Base-by-base conservation (phyloP, 495 filamentous ascomycete genomes). In the Penicillium roqueforti region DNA sequence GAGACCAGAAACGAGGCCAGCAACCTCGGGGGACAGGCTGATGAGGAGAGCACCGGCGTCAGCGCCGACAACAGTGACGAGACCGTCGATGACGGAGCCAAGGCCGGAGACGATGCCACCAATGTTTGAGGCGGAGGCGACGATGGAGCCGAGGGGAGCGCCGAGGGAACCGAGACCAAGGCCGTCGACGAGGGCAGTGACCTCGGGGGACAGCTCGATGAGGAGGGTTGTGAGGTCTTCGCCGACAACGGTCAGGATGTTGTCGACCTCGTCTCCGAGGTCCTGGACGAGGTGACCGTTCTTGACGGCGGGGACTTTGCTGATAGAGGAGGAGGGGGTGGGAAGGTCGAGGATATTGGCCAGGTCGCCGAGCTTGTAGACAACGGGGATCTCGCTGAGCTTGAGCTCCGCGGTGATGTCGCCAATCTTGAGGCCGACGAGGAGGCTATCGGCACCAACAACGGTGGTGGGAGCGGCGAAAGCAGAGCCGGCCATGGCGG, bases 241-340 rank as follows among this genome's bases (percentile, higher is more conserved):
- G 46, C 68, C 68, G 40, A 63, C 55, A 52, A 69, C 62, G 51
- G 59, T 61, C 39, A 69, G 66, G 47, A 64, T 57, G 56, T 65
- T 67, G 49, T 67, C 49, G 43, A 68, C 53, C 59, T 69, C 43
- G 23, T 57, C 62, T 23, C 61, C 64, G 31, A 69, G 59, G 49
- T 69, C 36, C 65, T 65, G 62, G 54, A 69, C 56, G 41, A 75
- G 16, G 49, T 73, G 60, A 23, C 70, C 70, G 53, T 36, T n/a
- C 62, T 65, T 58, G 51, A 68, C 53, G 41, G 69, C 32, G 47
- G 71, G 60, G 23, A 63, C 65, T 52, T 47, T 58, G 56, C 60
- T 55, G 14, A 43, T 38, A 16, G 60, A 53, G 37, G 51, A 26
- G 44, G 56, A 38, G 28, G 60, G 47, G 28, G 63, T 39, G 51